phyloP scores from a whole-genome alignment of 345 rosid genomes.

The Eucalyptus cloeziana region DNA sequence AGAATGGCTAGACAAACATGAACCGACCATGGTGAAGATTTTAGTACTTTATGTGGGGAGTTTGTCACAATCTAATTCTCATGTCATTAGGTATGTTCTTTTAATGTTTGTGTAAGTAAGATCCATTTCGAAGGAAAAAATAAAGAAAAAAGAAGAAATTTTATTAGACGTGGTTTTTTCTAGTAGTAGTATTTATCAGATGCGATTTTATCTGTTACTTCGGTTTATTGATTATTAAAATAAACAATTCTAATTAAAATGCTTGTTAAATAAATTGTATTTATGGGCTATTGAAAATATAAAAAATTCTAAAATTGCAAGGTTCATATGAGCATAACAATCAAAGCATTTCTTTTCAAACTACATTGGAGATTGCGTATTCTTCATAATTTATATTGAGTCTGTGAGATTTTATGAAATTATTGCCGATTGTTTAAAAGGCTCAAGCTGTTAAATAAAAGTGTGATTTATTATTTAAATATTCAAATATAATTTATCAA shows the following conservation, averaged over 20 bases:
- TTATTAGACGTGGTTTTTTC: too few relatives aligned
- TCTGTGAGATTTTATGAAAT: background rate
- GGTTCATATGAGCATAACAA: rapidly evolving
- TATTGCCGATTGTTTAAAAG: rapidly evolving
- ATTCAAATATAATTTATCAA: rapidly evolving
- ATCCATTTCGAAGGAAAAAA: background rate
- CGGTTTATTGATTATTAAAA: background rate
- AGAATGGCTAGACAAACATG: background rate
- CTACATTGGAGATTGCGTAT: rapidly evolving
- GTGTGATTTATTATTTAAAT: rapidly evolving
- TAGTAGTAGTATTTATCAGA: too few relatives aligned
- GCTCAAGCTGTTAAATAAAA: rapidly evolving
- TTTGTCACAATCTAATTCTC: background rate
- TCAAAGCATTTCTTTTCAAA: background rate
- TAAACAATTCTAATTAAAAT: background rate
- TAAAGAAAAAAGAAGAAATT: too few relatives aligned
- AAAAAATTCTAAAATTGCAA: background rate
- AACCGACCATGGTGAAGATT: background rate
- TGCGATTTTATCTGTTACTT: rapidly evolving
- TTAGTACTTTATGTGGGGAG: background rate
- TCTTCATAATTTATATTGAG: rapidly evolving
- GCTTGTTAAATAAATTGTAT: background rate
- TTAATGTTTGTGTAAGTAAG: background rate
- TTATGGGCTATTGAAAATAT: background rate
- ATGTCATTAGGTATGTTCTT: background rate